Evolutionary conservation across 192 early-diverging fungal species (phyloP), one percentile per base, ranked within the genome.

Genomic region (Pilaira anomala): DNA sequence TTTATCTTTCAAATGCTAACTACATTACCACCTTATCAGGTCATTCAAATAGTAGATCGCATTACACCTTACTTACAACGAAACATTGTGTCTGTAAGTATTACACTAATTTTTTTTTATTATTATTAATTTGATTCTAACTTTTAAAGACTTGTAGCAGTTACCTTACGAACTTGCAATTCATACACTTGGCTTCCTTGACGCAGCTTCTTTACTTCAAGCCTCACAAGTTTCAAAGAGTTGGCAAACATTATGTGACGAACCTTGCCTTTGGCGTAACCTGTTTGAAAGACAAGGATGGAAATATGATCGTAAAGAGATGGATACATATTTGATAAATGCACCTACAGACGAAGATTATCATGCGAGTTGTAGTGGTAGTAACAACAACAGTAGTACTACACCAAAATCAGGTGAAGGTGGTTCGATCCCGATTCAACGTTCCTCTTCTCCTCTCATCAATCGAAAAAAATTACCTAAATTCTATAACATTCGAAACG

Each of bases 241-340:
- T 59, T 89, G 86, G 87, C 66, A 73, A 26, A 72, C 62, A 53
- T 62, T 84, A 22, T 75, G 78, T 12, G 59, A 63, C 8, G 87
- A 91, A 49, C 78, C 80, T 48, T 46, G 54, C 21, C 53, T 88
- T 11, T 91, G 89, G 89, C 69, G 77, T 41, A 66, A 61, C 12
- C 63, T 88, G 11, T 90, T 46, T 26, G 21, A 49, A 24, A 19
- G 25, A 30, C 62, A 53, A 63, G 50, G 39, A 7, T 65, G 53
- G 64, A 25, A 22, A 65, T 44, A 65, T 19, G 53, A 57, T 16
- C 24, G 19, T 9, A 3, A 55, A 14, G 42, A 28, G 4, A 48
- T 48, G 21, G 22, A 16, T 6, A 24, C 56, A 41, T 58, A 40
- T 8, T 36, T 42, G 12, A 22, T 19, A 46, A 14, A 46, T 4